These are phyloP conservation scores for Lizonia empirigonia DNA, from an alignment of 2,329 filamentous ascomycete species.

Conservation along the genomic window DNA sequence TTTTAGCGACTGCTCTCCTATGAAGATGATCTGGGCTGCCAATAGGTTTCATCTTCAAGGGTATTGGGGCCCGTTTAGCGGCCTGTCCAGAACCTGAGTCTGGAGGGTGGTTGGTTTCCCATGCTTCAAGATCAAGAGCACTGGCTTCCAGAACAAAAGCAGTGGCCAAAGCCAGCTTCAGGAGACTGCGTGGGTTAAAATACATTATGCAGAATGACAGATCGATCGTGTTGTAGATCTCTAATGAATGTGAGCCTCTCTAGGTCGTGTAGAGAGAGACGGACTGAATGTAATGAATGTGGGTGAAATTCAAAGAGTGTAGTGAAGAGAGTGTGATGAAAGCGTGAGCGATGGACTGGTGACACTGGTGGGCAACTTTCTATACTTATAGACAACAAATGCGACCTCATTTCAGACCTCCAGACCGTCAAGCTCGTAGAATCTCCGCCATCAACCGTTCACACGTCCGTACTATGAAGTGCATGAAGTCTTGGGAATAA, in stretches of 20 bases:
- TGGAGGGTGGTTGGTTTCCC: slow-evolving; percentile 4
- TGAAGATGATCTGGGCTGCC: not conserved
- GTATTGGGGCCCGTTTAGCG: not conserved
- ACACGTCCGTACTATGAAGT: slow-evolving; percentile 12
- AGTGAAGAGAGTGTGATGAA: slow-evolving; percentile 1
- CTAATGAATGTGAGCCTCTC: not conserved
- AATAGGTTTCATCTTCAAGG: not conserved
- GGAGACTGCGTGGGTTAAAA: slow-evolving; percentile 19
- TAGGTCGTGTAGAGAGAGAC: not conserved
- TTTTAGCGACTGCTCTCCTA: not conserved
- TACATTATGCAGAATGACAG: slow-evolving; percentile 18
- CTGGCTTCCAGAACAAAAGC: slow-evolving; percentile 16
- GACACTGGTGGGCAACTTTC: slow-evolving; percentile 1
- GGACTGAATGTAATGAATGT: not conserved
- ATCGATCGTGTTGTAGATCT: not conserved
- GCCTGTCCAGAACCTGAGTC: not conserved
- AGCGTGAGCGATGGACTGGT: not conserved
- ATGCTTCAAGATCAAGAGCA: slow-evolving; percentile 21
- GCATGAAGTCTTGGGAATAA: slow-evolving; percentile 1
- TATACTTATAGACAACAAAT: slow-evolving; percentile 10
- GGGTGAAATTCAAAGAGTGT: not conserved
- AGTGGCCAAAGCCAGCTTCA: slow-evolving; percentile 19
- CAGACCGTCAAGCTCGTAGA: not conserved
- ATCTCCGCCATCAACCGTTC: slow-evolving; percentile 5
- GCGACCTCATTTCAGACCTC: slow-evolving; percentile 8